Percentiles rank a stretch among this genome's conserved stretches.
phyloP scores from a whole-genome alignment of 129 eudicot genomes.

The Artemisia argyi region DNA sequence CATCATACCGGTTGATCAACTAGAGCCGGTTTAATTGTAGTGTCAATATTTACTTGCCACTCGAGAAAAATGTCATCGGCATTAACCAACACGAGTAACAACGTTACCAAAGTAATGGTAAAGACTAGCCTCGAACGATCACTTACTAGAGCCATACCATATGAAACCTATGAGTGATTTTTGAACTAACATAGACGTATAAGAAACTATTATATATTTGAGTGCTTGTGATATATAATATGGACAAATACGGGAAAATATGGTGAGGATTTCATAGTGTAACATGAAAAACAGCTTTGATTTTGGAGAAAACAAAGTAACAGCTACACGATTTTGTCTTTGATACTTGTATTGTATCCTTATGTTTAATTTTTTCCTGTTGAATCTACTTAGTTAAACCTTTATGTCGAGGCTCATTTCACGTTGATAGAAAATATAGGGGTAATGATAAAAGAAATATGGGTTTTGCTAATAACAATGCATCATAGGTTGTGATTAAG shows the following conservation, averaged over 20 bases:
- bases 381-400: background rate
- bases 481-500: too few species aligned
- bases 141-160: slow-evolving; percentile 27
- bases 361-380: background rate
- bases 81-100: slow-evolving; percentile 9
- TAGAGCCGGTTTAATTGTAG: slow-evolving; percentile 37
- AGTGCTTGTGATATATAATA: background rate
- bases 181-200: slow-evolving; percentile 3
- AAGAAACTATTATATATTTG: background rate
- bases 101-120: background rate
- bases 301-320: slow-evolving; percentile 32
- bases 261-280: slow-evolving; percentile 32
- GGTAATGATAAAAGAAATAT: too few species aligned
- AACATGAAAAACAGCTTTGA: slow-evolving; percentile 24
- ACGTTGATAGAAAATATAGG: background rate
- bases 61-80: slow-evolving; percentile 44
- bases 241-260: slow-evolving; percentile 26
- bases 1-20: slow-evolving; percentile 52
- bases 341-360: slow-evolving; percentile 2
- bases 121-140: slow-evolving; percentile 12
- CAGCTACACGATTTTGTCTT: slow-evolving; percentile 9
- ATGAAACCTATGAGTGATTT: background rate
- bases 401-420: background rate
- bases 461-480: too few species aligned
- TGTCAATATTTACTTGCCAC: slow-evolving; percentile 53